phyloP scores from a whole-genome alignment of 352 stramenopile genomes.

The Thalassiosira mediterranea region DNA sequence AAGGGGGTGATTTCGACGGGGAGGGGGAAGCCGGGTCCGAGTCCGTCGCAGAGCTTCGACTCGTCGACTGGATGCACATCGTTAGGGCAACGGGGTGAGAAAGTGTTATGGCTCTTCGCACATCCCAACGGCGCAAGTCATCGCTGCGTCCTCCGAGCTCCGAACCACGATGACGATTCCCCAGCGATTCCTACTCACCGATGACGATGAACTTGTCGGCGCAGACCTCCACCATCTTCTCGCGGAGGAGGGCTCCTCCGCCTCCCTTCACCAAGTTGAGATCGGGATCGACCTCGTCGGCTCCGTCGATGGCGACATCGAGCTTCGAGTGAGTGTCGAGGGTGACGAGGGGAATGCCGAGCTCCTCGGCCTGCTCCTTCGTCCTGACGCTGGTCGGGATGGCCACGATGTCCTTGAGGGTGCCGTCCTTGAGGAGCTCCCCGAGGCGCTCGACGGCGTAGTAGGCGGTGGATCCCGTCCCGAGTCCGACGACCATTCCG shows the following conservation, averaged over 20 bases:
- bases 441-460: slow-evolving; percentile 97
- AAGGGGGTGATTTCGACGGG: slow-evolving; percentile 97
- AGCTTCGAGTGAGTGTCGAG: slow-evolving; percentile 90
- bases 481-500: slow-evolving; percentile 96
- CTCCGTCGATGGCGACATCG: slow-evolving; percentile 98
- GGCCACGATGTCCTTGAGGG: slow-evolving; percentile 93
- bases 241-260: slow-evolving; percentile 91
- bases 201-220: slow-evolving; percentile 98
- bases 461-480: slow-evolving; percentile 97
- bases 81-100: too few relatives aligned
- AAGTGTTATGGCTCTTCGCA: too few relatives aligned
- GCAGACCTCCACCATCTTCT: slow-evolving; percentile 88
- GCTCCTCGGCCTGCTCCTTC: slow-evolving; percentile 89
- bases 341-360: slow-evolving; percentile 87
- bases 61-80: slow-evolving; percentile 81
- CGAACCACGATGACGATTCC: too few relatives aligned
- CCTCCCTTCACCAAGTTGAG: slow-evolving; percentile 98
- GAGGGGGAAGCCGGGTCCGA: slow-evolving; percentile 85
- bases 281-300: slow-evolving; percentile 96
- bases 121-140: too few relatives aligned
- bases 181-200: too few relatives aligned
- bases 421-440: slow-evolving; percentile 90
- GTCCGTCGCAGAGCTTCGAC: slow-evolving; percentile 83
- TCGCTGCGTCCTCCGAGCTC: too few relatives aligned
- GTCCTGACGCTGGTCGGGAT: slow-evolving; percentile 98